Base-by-base conservation (phyloP, 495 filamentous ascomycete genomes). In the Hypoxylon fuscum region DNA sequence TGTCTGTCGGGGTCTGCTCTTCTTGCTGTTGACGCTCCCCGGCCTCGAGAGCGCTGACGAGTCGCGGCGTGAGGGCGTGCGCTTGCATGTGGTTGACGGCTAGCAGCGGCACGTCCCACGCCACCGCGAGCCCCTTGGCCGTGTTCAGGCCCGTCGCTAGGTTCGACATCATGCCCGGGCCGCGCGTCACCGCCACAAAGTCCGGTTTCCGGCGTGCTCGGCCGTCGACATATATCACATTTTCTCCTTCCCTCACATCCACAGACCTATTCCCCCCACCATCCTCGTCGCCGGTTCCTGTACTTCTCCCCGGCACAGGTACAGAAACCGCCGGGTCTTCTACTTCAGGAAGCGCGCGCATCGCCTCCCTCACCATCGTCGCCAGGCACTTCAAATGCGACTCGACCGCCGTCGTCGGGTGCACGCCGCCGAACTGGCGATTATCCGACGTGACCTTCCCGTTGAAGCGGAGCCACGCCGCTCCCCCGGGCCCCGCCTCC, bases 21-120 rank as follows among this genome's bases (percentile, higher is more conserved):
- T 52, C 21, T 11, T 5, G 34, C 14, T 14, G 31, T 11, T 7
- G 2, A 10, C 51, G 50, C 49, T 46, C 37, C 21, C 90, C 82
- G 5, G 83, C 82, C 66, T 91, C 62, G 29, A 96, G 72, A 2
- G 89, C 89, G 8, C 79, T 72, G 1, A 91, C 85, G n/a, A 98
- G 85, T 2, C 90, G 83, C 5, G 93, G 90, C 5, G 95, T 98
- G 43, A 98, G 72, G 2, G 93, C 86, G 73, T 98, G 95, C 11
- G 94, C 95, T 70, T 97, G 93, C 95, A 98, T 98, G 73, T 98
- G 95, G 67, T 98, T 87, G 0, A 97, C 91, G 0, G 85, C 95
- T 2, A 97, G 70, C 22, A 98, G 74, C 2, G 93, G 92, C 2
- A 92, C 78, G 45, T 88, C 81, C 90, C 89, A 94, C 29, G 89